phyloP scores from a whole-genome alignment of 164 flowering plant genomes.

The Vitis rotundifolia region DNA sequence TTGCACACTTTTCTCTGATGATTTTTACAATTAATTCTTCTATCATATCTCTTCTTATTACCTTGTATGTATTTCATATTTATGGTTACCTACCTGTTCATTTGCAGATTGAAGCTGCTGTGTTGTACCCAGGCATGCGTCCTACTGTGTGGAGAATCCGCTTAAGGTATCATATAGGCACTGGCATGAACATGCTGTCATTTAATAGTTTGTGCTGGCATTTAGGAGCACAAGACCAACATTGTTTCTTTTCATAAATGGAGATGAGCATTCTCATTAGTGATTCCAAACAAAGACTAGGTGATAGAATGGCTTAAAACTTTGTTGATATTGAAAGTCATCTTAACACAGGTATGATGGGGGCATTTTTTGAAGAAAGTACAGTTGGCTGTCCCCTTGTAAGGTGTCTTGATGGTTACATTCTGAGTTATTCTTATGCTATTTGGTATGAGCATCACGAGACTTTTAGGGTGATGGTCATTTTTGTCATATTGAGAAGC shows the following conservation, averaged over 20 bases:
- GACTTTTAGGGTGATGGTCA: background rate
- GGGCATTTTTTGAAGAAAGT: background rate
- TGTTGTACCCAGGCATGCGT: constrained; percentile 87
- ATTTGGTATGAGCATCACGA: background rate
- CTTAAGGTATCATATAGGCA: constrained; percentile 51
- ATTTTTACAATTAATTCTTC: too few species aligned
- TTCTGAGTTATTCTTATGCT: too few species aligned
- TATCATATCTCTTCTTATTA: background rate
- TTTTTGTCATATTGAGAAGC: background rate
- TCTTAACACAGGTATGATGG: background rate
- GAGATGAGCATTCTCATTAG: background rate
- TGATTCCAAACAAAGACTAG: background rate
- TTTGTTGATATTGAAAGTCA: background rate
- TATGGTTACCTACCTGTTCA: background rate
- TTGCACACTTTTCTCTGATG: too few species aligned
- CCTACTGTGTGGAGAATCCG: constrained; percentile 91
- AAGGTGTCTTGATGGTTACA: background rate
- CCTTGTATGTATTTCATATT: background rate
- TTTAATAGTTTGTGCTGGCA: background rate
- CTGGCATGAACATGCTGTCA: background rate
- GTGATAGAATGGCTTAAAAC: background rate
- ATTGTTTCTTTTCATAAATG: too few species aligned
- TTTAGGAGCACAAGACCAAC: background rate
- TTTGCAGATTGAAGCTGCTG: constrained; percentile 90
- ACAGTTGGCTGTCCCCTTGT: background rate